phyloP scores from a whole-genome alignment of 257 asterid species.

The Handroanthus guayacan region DNA sequence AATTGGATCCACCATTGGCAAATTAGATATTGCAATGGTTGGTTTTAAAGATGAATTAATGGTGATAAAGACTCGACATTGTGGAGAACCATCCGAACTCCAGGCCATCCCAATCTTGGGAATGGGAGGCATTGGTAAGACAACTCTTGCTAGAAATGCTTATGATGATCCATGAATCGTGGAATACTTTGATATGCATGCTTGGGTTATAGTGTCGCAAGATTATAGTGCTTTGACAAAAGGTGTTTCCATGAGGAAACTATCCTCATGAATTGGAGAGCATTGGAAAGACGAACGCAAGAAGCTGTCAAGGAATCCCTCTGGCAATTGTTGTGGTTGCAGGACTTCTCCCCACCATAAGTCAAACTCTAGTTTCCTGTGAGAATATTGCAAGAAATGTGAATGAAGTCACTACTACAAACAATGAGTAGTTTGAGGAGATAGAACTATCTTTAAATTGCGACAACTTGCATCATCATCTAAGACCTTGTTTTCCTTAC shows the following conservation, averaged over 20 bases:
- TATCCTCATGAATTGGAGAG: background rate
- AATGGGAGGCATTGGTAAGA: too few species aligned
- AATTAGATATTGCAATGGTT: background rate
- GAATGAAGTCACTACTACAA: background rate
- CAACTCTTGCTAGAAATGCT: too few species aligned
- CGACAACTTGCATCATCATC: constrained; percentile 19
- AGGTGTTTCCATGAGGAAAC: too few species aligned
- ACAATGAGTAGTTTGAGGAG: constrained; percentile 16
- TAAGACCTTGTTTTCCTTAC: constrained; percentile 33
- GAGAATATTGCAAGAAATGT: constrained; percentile 5
- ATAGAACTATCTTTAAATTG: background rate
- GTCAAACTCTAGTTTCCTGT: background rate
- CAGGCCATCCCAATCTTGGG: too few species aligned
- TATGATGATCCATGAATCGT: too few species aligned
- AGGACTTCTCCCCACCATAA: constrained; percentile 14
- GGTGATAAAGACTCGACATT: background rate
- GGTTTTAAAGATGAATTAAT: background rate
- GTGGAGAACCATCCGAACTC: background rate
- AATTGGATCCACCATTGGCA: background rate
- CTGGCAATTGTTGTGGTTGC: constrained; percentile 35
- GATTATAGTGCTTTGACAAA: background rate
- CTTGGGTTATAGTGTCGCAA: constrained; percentile 32
- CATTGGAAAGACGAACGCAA: constrained; percentile 21
- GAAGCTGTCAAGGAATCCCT: constrained; percentile 23
- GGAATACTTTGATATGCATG: background rate